Base-by-base conservation (phyloP, 306 rosid species). In the Ormosia emarginata region DNA sequence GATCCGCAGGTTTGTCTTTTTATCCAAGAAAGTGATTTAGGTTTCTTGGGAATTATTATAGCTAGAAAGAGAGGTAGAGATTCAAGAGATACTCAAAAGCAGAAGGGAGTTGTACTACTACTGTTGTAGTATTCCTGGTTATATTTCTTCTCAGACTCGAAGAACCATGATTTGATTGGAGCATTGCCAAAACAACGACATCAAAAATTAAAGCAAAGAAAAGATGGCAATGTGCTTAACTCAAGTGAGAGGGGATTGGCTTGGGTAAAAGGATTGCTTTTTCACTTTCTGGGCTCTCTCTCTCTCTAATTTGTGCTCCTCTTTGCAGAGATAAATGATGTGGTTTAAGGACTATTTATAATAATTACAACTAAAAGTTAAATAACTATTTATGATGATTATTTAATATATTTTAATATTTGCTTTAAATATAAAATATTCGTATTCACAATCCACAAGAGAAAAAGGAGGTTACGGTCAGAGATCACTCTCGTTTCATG, bases 401-500 rank as follows among this genome's bases (percentile, higher is more conserved):
- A 37, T 8, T 3, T n/a, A 37, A 64, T 5, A 64, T 11, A 0
- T 4, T 5, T 30, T 15, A 55, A 43, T 40, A 5, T 29, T 74
- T 39, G 7, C 7, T 56, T 71, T 41, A 11, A 46, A 30, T 43
- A 34, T n/a, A n/a, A 53, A 64, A 57, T 47, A 59, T 37, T 39
- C 4, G 0, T 14, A 17, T 64, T 80, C 74, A 44, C 82, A 75
- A 82, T 86, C 81, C 76, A 66, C 62, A 72, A 73, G 84, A 66
- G 75, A 61, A 66, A 73, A 79, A 67, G 82, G 29, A 65, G 49
- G 36, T 47, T 74, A 40, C 17, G 57, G 75, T 78, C 85, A 87
- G 90, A 79, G 71, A 81, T 72, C 72, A 24, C 63, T 61, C 83
- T 86, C 68, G 84, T 67, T 73, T 72, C 65, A 71, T 46, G 86